Percentiles rank a stretch among this genome's conserved stretches.
These are phyloP conservation scores for Coccinonectria pachysandricola DNA, from an alignment of 2,329 filamentous ascomycete species.

Conservation along the genomic window DNA sequence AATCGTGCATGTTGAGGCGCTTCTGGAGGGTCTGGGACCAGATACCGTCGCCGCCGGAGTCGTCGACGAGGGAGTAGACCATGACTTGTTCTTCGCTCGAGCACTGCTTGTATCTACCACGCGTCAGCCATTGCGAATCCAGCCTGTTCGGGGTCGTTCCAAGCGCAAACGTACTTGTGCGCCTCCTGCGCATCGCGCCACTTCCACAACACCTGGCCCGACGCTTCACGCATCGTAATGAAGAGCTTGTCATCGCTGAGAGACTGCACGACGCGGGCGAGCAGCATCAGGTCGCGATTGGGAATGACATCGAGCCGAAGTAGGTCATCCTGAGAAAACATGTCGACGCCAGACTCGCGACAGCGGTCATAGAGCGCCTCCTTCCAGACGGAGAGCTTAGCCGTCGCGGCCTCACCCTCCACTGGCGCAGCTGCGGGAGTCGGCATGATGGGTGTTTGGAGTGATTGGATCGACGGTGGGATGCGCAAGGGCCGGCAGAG, in stretches of 20 bases:
- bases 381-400: slow-evolving; percentile 43
- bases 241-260: slow-evolving; percentile 53
- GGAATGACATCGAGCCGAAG: slow-evolving; percentile 47
- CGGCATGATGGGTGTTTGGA: slow-evolving; percentile 14
- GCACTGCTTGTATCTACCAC: slow-evolving; percentile 45
- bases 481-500: slow-evolving; percentile 1
- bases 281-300: slow-evolving; percentile 42
- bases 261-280: slow-evolving; percentile 45
- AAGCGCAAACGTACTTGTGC: slow-evolving; percentile 38
- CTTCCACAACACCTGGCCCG: slow-evolving; percentile 39
- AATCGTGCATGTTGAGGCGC: slow-evolving; percentile 74
- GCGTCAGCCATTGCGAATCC: slow-evolving; percentile 10
- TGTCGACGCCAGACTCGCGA: slow-evolving; percentile 36
- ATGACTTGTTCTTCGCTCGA: slow-evolving; percentile 66
- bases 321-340: slow-evolving; percentile 51
- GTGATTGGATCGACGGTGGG: slow-evolving; percentile 1
- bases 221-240: slow-evolving; percentile 31
- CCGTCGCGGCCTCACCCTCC: slow-evolving; percentile 22
- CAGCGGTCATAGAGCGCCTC: slow-evolving; percentile 47
- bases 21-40: slow-evolving; percentile 82
- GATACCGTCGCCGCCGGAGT: slow-evolving; percentile 72
- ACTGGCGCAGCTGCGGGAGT: slow-evolving; percentile 15
- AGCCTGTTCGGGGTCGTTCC: neutral
- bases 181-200: slow-evolving; percentile 50
- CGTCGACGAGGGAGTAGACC: slow-evolving; percentile 83